Evolutionary conservation across 2,329 filamentous ascomycete genomes (phyloP).

Genomic region (Aspergillus pseudotamarii): DNA sequence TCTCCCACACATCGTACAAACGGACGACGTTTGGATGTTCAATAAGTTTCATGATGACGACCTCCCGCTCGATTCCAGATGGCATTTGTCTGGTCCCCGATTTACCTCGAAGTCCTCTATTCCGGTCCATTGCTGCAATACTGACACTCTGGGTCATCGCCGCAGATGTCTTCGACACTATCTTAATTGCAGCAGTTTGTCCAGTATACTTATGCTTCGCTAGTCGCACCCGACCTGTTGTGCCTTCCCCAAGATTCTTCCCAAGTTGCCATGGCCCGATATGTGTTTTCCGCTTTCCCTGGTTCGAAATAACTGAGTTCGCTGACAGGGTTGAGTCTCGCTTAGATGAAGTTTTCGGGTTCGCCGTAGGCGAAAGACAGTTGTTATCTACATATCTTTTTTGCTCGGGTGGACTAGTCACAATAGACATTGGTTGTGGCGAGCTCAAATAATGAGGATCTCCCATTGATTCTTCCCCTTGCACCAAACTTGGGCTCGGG

Average conservation of each 20-base stretch:
- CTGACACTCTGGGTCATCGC: slow-evolving; percentile 83
- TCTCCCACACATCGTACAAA: slow-evolving; percentile 97
- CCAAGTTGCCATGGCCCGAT: slow-evolving; percentile 95
- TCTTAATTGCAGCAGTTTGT: slow-evolving; percentile 89
- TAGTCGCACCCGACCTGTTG: slow-evolving; percentile 82
- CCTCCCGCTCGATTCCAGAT: slow-evolving; percentile 87
- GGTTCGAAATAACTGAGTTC: slow-evolving; percentile 57
- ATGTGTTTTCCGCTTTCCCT: slow-evolving; percentile 66
- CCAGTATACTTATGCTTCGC: slow-evolving; percentile 79
- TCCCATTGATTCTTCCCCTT: slow-evolving; percentile 13
- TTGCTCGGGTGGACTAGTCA: slow-evolving; percentile 30
- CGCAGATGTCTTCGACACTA: slow-evolving; percentile 81
- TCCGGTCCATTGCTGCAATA: slow-evolving; percentile 77
- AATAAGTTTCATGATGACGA: slow-evolving; percentile 95
- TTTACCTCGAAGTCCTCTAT: slow-evolving; percentile 59
- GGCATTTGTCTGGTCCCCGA: slow-evolving; percentile 73
- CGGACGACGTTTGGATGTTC: slow-evolving; percentile 94
- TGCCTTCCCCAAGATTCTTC: slow-evolving; percentile 84
- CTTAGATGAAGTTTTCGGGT: slow-evolving; percentile 53
- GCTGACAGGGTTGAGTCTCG: slow-evolving; percentile 57
- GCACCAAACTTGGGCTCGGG: slow-evolving; percentile 27
- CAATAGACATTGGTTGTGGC: slow-evolving; percentile 32
- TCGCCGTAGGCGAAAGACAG: slow-evolving; percentile 55
- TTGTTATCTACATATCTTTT: slow-evolving; percentile 50
- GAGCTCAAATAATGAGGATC: slow-evolving; percentile 21